phyloP scores from a whole-genome alignment of 2,329 filamentous ascomycete species.

The Alternaria angustiovoidea region DNA sequence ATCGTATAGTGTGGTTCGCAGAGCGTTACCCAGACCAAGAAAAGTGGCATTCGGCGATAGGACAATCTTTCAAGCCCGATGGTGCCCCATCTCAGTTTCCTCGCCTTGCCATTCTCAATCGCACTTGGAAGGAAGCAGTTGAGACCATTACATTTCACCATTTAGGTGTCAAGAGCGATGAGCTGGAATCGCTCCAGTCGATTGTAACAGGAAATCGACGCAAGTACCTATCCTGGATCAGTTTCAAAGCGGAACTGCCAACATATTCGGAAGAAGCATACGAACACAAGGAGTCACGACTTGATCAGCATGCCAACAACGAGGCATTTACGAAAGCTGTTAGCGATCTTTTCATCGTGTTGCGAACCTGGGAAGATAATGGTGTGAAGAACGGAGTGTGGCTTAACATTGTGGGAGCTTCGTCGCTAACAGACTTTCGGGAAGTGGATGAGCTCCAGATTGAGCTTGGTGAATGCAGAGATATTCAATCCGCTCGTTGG shows the following conservation, averaged over 20 bases:
- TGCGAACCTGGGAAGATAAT: slow-evolving; percentile 14
- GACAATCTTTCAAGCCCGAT: slow-evolving; percentile 1
- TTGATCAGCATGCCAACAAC: slow-evolving; percentile 7
- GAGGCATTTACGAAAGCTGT: slow-evolving; percentile 9
- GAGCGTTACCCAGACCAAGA: slow-evolving; percentile 13
- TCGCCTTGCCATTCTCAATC: slow-evolving; percentile 9
- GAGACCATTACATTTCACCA: slow-evolving; percentile 12
- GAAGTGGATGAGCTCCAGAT: slow-evolving; percentile 11
- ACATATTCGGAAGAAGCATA: slow-evolving; percentile 14
- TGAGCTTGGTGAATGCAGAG: slow-evolving; percentile 2
- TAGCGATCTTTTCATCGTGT: slow-evolving; percentile 3
- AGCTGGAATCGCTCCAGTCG: slow-evolving; percentile 6
- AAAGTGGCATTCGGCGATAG: slow-evolving; percentile 5
- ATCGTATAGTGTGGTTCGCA: slow-evolving; percentile 14
- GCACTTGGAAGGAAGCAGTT: slow-evolving; percentile 15
- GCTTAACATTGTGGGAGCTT: not conserved
- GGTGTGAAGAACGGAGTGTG: slow-evolving; percentile 9
- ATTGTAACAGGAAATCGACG: slow-evolving; percentile 15
- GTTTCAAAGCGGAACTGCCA: slow-evolving; percentile 6
- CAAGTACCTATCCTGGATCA: slow-evolving; percentile 7
- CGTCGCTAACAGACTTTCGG: slow-evolving; percentile 6
- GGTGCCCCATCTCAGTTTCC: slow-evolving; percentile 11
- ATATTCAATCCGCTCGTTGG: slow-evolving; percentile 7
- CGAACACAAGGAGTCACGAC: slow-evolving; percentile 3
- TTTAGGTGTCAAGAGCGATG: slow-evolving; percentile 7